Base-by-base conservation (phyloP, 2,329 filamentous ascomycete species). In the Hypocreales sp. region DNA sequence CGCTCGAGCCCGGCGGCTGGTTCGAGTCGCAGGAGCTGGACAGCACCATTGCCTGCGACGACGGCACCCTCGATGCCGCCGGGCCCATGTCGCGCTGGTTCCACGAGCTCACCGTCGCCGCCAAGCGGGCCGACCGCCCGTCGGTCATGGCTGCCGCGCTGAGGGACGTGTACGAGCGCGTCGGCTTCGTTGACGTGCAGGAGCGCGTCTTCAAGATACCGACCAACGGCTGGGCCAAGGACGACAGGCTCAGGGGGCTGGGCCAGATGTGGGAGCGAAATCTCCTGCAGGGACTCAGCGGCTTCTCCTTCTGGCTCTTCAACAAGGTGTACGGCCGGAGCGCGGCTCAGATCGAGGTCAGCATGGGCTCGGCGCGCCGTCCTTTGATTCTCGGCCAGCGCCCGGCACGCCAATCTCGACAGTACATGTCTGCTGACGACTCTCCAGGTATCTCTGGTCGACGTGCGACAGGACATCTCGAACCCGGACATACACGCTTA, bases 121-220 rank as follows among this genome's bases (percentile, higher is more conserved):
- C 50, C 2, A 45, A 42, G 13, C 35, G 39, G 1, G 48, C 55
- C 13, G 37, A 50, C 12, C 55, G 61, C 5, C 50, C 56, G 2
- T 39, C 58, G 6, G 35, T 50, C 24, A 40, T 55, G 23, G 51
- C 44, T 11, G 39, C 41, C 4, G 38, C 40, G 15, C 42, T 58
- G 8, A 51, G 47, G 29, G 39, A 47, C 12, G 48, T 53, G 22
- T 58, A 56, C 35, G 40, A 54, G 24, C 55, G 60, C 15, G 63
- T 57, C 2, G 68, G 68, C 0, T 72, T 72, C 34, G 56, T 64
- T 6, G 62, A 72, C 28, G 55, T 72, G 9, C 53, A 60, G 17
- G 56, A 72, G 40, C 50, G 48, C 14, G 40, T 64, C 2, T 66
- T 64, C 43, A 69, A 64, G 41, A 48, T 71, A 20, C 68, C 68